These are phyloP conservation scores for Candida tropicalis DNA, from an alignment of 1,139 yeast species.

Conservation along the genomic window DNA sequence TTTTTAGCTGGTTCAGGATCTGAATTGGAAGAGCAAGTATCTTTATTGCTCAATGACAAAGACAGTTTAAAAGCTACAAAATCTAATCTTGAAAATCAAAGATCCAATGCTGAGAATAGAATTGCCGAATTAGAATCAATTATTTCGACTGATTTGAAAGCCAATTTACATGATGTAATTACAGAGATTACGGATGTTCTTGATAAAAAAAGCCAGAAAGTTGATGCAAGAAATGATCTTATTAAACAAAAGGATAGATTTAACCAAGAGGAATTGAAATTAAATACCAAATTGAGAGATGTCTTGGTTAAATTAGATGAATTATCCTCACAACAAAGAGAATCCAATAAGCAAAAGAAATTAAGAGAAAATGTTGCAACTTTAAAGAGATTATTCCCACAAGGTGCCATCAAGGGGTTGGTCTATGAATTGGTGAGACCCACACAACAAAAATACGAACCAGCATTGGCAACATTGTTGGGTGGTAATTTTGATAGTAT, in stretches of 20 bases:
- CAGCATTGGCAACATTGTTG: constrained; percentile 76
- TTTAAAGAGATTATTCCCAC: constrained; percentile 69
- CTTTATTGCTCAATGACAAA: constrained; percentile 46
- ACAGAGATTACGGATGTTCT: constrained; percentile 36
- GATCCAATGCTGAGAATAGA: constrained; percentile 41
- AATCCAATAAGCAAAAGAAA: constrained; percentile 66
- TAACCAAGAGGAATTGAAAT: constrained; percentile 50
- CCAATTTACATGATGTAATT: constrained; percentile 36
- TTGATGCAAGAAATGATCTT: constrained; percentile 41
- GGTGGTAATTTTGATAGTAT: constrained; percentile 84
- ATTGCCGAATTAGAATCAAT: constrained; percentile 35
- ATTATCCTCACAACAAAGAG: constrained; percentile 73
- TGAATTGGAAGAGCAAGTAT: constrained; percentile 52
- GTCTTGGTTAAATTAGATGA: constrained; percentile 68
- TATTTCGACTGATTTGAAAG: constrained; percentile 34
- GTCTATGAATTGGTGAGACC: constrained; percentile 83
- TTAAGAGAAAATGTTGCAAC: constrained; percentile 72
- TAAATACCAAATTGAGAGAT: constrained; percentile 67
- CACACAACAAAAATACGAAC: constrained; percentile 69
- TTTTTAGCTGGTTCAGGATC: constrained; percentile 65
- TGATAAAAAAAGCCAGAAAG: constrained; percentile 42
- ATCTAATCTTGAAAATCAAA: constrained; percentile 45
- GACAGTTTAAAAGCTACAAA: constrained; percentile 44
- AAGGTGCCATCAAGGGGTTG: constrained; percentile 72
- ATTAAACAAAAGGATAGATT: constrained; percentile 49